Evolutionary conservation across 148 eudicot species (phyloP).

Genomic region (Cornus controversa): DNA sequence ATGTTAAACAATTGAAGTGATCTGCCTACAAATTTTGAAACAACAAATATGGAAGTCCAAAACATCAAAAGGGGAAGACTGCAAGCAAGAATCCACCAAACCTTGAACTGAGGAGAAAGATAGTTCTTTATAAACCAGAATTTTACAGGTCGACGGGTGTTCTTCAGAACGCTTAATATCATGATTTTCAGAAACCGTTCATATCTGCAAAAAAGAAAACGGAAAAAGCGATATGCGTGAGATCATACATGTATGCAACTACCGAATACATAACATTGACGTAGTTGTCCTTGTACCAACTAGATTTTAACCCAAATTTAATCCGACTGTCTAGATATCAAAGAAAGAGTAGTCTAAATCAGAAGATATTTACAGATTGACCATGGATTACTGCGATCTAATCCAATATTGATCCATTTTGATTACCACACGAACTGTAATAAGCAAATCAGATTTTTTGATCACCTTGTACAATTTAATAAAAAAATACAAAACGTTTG

Average conservation of each 20-base stretch:
- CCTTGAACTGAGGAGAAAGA: slow-evolving; percentile 97
- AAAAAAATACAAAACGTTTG: too few species aligned
- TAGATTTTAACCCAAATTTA: not conserved
- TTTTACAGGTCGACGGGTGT: slow-evolving; percentile 88
- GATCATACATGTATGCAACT: not conserved
- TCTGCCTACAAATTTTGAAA: not conserved
- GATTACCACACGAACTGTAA: not conserved
- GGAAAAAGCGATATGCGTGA: not conserved
- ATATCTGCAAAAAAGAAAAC: slow-evolving; percentile 56
- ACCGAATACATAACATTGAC: not conserved
- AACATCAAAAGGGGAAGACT: not conserved
- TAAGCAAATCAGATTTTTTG: not conserved
- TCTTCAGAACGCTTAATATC: slow-evolving; percentile 89
- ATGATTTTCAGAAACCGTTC: slow-evolving; percentile 94
- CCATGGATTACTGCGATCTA: too few species aligned
- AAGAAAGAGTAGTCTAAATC: not conserved
- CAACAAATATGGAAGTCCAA: not conserved
- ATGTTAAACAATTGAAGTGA: not conserved
- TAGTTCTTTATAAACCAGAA: slow-evolving; percentile 99
- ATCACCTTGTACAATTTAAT: too few species aligned
- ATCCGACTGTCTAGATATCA: not conserved
- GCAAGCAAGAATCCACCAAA: slow-evolving; percentile 23
- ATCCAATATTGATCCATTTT: too few species aligned
- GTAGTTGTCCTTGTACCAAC: not conserved
- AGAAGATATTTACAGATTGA: too few species aligned